A percentile compares a stretch with the other conserved stretches of the same genome.
Evolutionary conservation across 108 stramenopile species (phyloP).

Genomic region (Fragilaria crotonensis): DNA sequence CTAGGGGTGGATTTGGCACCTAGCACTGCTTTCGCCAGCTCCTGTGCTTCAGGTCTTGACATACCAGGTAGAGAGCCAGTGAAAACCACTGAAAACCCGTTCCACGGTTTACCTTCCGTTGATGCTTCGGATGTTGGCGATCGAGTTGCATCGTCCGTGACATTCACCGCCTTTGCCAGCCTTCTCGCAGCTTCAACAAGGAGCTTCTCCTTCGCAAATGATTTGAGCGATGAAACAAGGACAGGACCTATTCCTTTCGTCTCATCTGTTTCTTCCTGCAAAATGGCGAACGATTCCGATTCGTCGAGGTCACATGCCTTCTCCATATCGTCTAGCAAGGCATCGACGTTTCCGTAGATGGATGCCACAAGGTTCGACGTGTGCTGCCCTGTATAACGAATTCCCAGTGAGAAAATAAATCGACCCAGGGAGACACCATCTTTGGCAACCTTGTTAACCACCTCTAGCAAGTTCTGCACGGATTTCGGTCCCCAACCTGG

Average conservation of each 20-base stretch:
- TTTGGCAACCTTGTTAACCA: slow-evolving; percentile 27
- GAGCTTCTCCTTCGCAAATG: slow-evolving; percentile 44
- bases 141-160: slow-evolving; percentile 19
- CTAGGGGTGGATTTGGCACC: slow-evolving; percentile 69
- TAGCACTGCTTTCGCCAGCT: slow-evolving; percentile 34
- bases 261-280: slow-evolving; percentile 23
- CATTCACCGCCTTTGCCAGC: slow-evolving; percentile 28
- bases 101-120: slow-evolving; percentile 21
- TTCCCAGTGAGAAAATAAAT: slow-evolving; percentile 70
- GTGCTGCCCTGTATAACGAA: slow-evolving; percentile 62
- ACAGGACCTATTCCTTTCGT: slow-evolving; percentile 71
- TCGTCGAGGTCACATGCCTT: slow-evolving; percentile 19
- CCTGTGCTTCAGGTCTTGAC: slow-evolving; percentile 45
- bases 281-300: not conserved
- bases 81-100: slow-evolving; percentile 66
- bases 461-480: slow-evolving; percentile 40
- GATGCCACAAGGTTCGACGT: slow-evolving; percentile 61
- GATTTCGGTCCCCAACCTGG: slow-evolving; percentile 79
- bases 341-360: slow-evolving; percentile 38
- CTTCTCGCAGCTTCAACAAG: slow-evolving; percentile 51
- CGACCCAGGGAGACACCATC: slow-evolving; percentile 51
- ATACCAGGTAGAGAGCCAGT: slow-evolving; percentile 62
- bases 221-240: slow-evolving; percentile 38
- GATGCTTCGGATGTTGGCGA: not conserved
- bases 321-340: slow-evolving; percentile 51